Conservation (phyloP, 2,329 filamentous ascomycete genomes). For the Fusarium sp. region DNA sequence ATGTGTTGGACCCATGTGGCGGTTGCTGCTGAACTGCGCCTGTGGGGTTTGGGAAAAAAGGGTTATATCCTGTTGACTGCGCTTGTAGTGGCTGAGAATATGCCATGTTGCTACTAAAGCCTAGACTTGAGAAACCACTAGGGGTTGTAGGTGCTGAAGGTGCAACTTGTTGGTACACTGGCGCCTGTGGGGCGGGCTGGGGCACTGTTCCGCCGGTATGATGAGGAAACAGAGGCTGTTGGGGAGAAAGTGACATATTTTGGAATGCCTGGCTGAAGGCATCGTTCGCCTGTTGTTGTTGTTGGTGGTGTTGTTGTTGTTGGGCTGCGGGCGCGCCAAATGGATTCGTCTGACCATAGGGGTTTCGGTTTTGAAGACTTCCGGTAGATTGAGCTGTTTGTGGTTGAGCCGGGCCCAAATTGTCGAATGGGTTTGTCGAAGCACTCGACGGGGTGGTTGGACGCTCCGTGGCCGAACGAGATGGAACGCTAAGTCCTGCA, state of each 20-base stretch:
- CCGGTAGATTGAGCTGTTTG: slow-evolving; percentile 76
- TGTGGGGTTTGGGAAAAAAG: slow-evolving; percentile 61
- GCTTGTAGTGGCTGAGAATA: slow-evolving; percentile 58
- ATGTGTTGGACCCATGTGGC: slow-evolving; percentile 50
- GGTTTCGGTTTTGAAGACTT: slow-evolving; percentile 69
- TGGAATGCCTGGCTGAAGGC: slow-evolving; percentile 78
- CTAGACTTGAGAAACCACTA: slow-evolving; percentile 56
- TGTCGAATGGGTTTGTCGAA: slow-evolving; percentile 78
- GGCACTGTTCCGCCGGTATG: slow-evolving; percentile 74
- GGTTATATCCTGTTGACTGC: slow-evolving; percentile 63
- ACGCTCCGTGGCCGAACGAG: slow-evolving; percentile 50
- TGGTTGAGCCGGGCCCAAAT: slow-evolving; percentile 65
- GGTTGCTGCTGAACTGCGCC: slow-evolving; percentile 51
- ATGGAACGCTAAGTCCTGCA: slow-evolving; percentile 52
- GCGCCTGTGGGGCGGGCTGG: slow-evolving; percentile 57
- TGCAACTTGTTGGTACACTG: slow-evolving; percentile 60
- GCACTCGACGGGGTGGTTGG: slow-evolving; percentile 59
- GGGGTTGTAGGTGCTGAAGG: slow-evolving; percentile 59
- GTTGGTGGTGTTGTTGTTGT: slow-evolving; percentile 40
- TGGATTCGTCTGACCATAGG: slow-evolving; percentile 73
- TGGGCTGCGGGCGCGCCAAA: slow-evolving; percentile 68
- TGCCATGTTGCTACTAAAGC: slow-evolving; percentile 60
- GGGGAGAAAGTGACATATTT: slow-evolving; percentile 74
- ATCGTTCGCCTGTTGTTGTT: slow-evolving; percentile 40
- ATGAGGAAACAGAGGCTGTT: slow-evolving; percentile 78